Percentiles rank a stretch among this genome's conserved stretches.
Conservation (phyloP, 2,329 filamentous ascomycete species). For the Hymenoscyphus salicellus region DNA sequence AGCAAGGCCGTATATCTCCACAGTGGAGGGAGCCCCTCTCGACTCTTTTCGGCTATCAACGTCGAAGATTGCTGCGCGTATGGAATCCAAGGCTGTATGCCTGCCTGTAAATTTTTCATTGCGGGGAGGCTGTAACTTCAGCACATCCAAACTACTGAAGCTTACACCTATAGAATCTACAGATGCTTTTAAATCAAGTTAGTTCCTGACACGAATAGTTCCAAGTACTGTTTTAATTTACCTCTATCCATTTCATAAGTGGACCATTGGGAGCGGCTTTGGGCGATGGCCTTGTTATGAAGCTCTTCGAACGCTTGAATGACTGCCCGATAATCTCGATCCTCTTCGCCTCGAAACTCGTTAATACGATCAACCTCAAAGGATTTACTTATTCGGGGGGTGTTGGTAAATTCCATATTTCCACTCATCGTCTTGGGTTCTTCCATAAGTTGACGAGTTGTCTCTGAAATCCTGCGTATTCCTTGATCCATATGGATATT, state of each 20-base stretch:
- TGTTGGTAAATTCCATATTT: neutral
- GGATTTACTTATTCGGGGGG: neutral
- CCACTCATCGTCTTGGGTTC: neutral
- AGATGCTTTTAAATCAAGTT: neutral
- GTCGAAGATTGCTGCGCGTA: neutral
- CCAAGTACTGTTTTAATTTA: neutral
- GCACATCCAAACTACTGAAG: neutral
- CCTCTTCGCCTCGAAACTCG: neutral
- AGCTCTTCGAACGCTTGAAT: neutral
- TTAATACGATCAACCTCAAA: neutral
- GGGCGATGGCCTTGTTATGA: neutral
- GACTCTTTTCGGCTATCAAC: neutral
- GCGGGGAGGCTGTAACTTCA: neutral
- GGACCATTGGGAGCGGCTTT: neutral
- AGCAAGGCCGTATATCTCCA: slow-evolving; percentile 2
- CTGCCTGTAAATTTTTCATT: neutral
- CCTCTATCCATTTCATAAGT: slow-evolving; percentile 1
- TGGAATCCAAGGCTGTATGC: neutral
- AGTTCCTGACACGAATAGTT: neutral
- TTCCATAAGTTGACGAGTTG: neutral
- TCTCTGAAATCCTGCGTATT: no score
- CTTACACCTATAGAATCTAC: neutral
- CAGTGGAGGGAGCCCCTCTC: neutral
- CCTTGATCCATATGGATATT: neutral
- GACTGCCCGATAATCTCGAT: neutral